phyloP scores from a whole-genome alignment of 208 protist genomes.

The Jaenimonas drosophilae region DNA sequence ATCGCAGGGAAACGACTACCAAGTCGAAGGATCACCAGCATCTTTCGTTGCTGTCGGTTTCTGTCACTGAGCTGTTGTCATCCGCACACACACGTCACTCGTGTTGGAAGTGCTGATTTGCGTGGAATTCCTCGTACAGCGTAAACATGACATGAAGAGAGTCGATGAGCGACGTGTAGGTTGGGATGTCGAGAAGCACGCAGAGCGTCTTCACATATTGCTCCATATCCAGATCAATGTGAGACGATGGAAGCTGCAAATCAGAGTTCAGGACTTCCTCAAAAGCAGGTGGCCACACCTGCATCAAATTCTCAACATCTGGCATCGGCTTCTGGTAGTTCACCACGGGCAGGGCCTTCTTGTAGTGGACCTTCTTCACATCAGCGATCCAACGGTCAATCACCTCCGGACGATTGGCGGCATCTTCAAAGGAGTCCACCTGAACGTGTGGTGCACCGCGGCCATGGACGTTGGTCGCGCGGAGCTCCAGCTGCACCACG shows the following conservation, averaged over 20 bases:
- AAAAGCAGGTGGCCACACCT: constrained; percentile 92
- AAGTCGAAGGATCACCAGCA: no score
- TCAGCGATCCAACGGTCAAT: constrained; percentile 94
- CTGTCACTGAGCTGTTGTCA: neutral
- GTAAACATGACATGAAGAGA: constrained; percentile 97
- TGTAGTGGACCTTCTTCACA: constrained; percentile 94
- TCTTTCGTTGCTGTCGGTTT: neutral
- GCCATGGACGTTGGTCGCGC: constrained; percentile 70
- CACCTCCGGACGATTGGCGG: constrained; percentile 90
- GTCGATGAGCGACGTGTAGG: constrained; percentile 95
- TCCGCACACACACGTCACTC: constrained; percentile 9
- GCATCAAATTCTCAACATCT: constrained; percentile 93
- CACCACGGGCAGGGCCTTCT: constrained; percentile 93
- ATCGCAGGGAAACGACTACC: no score
- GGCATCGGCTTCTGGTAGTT: constrained; percentile 95
- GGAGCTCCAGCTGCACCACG: constrained; percentile 84
- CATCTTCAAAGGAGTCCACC: constrained; percentile 93
- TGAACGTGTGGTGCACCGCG: constrained; percentile 39
- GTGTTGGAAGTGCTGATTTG: constrained; percentile 92
- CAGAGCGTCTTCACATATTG: constrained; percentile 93
- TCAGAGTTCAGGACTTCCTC: constrained; percentile 91
- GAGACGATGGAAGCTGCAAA: constrained; percentile 77
- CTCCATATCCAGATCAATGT: constrained; percentile 91
- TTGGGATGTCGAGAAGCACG: constrained; percentile 95
- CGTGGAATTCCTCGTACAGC: constrained; percentile 94